Percentiles rank a stretch among this genome's conserved stretches.
These are phyloP conservation scores for Fusarium sp. DNA, from an alignment of 2,329 filamentous ascomycete genomes.

Conservation along the genomic window DNA sequence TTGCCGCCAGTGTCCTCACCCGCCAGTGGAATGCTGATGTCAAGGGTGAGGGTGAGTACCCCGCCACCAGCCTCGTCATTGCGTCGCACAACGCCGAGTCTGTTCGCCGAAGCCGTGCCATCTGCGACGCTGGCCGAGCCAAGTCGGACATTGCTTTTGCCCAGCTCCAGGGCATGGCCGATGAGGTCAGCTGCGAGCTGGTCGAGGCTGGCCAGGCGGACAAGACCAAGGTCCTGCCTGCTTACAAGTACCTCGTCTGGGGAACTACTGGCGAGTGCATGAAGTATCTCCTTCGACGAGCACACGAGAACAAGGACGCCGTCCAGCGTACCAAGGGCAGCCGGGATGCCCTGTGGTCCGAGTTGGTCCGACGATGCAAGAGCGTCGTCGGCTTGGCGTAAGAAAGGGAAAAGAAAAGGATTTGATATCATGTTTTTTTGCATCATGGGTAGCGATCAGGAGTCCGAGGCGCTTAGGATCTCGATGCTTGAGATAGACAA, in stretches of 20 bases:
- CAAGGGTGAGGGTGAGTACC: constrained; percentile 60
- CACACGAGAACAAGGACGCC: constrained; percentile 79
- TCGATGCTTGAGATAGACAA: constrained; percentile 41
- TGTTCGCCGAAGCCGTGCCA: constrained; percentile 67
- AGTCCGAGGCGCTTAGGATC: constrained; percentile 43
- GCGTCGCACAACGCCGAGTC: constrained; percentile 86
- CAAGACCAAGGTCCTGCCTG: constrained; percentile 59
- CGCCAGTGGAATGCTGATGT: constrained; percentile 57
- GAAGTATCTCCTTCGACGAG: constrained; percentile 76
- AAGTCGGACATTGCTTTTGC: constrained; percentile 59
- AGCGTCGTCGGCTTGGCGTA: constrained; percentile 52
- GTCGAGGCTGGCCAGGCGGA: constrained; percentile 52
- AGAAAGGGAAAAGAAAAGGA: constrained; percentile 24
- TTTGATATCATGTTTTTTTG: constrained; percentile 42
- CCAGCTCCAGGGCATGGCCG: constrained; percentile 95
- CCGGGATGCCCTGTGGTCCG: constrained; percentile 71
- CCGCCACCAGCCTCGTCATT: constrained; percentile 73
- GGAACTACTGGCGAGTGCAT: constrained; percentile 83
- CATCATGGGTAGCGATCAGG: constrained; percentile 46
- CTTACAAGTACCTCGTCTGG: constrained; percentile 79
- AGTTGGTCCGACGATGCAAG: constrained; percentile 69
- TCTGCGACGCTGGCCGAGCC: constrained; percentile 60
- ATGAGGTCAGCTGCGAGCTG: constrained; percentile 83
- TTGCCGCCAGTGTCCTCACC: constrained; percentile 75
- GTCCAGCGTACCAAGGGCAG: constrained; percentile 72